Evolutionary conservation across 108 stramenopile species (phyloP), one percentile per base, ranked within the genome.

Genomic region (Asterionellopsis glacialis): DNA sequence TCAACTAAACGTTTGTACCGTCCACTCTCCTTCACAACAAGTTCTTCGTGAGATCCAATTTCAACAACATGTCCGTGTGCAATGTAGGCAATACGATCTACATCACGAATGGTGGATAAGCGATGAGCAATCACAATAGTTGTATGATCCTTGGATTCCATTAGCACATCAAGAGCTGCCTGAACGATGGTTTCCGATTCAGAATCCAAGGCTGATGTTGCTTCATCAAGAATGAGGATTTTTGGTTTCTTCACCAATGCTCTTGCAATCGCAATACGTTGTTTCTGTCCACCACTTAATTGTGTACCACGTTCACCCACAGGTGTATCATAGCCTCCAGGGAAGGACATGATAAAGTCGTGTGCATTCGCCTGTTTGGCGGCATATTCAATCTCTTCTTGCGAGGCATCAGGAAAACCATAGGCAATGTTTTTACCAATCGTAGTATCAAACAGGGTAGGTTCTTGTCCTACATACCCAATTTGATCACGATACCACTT

Each of bases 361-460:
- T 96, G 75, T 1, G 95, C 95, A 53, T 96, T 96, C 0, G 97
- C 95, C 10, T 73, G 70, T 48, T 68, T 70, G 11, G 95, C 91
- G 0, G 96, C 98, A 41, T 77, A 74, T 56, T 84, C 69, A 28
- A 98, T 79, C 45, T 91, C 69, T 26, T 82, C 68, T 1, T 67
- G 63, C 0, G 83, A 79, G 0, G 77, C 85, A 33, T 63, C 69
- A 0, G 67, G 66, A 0, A 33, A 28, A 9, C 98, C 98, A 45
- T 83, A 89, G 6, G 74, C 62, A 58, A 99, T 97, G 67, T 99
- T 99, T 48, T 90, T 84, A 21, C 72, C 84, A 55, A 98, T 88
- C 16, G 80, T 89, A 23, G 83, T 81, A 3, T 82, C 67, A 55
- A 98, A 99, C 15, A 99, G 83, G 0, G 72, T 79, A 15, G 97